Evolutionary conservation across 306 rosid genomes (phyloP), one percentile per base, ranked within the genome.

Genomic region (Trichosanthes cucumerina): DNA sequence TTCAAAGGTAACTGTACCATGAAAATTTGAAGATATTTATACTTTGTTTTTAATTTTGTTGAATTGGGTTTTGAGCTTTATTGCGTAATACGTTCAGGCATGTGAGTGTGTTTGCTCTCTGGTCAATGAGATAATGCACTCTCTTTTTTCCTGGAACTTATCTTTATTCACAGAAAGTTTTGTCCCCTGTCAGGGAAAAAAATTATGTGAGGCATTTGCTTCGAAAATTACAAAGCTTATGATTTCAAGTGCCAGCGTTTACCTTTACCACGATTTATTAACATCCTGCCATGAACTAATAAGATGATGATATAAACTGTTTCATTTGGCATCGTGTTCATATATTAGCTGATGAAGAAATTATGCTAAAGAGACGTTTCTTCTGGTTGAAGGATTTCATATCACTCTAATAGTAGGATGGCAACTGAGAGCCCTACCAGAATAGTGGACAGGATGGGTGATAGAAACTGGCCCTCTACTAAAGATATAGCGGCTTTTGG

Each of bases 371-470:
- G 52, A 36, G 50, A n/a, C 7, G 41, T 36, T 39, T 58, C 33
- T 64, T 62, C 44, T 43, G 24, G 24, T 69, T 49, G 11, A 43
- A 69, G 75, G 54, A 69, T 19, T 26, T 24, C 75, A 8, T 8
- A 72, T n/a, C 44, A 33, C 57, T 75, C 13, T 79, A 21, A 23
- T 21, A 64, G 72, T 64, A 49, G 84, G 80, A 86, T 88, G 90
- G 86, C 86, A 21, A 86, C 89, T 1, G 91, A 90, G 83, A 84
- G 87, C 79, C 84, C 87, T 71, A 66, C 81, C 83, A 88, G 88
- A 86, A 85, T 84, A 77, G 90, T 82, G 75, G 93, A 88, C 86
- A 83, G 86, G 72, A 28, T 81, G 49, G 78, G 82, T 77, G 77
- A 75, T 68, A 74, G 80, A 75, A 74, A 86, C 63, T 86, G 93